phyloP scores from a whole-genome alignment of 2,329 filamentous ascomycete species.

The Leptodontidium sp. region DNA sequence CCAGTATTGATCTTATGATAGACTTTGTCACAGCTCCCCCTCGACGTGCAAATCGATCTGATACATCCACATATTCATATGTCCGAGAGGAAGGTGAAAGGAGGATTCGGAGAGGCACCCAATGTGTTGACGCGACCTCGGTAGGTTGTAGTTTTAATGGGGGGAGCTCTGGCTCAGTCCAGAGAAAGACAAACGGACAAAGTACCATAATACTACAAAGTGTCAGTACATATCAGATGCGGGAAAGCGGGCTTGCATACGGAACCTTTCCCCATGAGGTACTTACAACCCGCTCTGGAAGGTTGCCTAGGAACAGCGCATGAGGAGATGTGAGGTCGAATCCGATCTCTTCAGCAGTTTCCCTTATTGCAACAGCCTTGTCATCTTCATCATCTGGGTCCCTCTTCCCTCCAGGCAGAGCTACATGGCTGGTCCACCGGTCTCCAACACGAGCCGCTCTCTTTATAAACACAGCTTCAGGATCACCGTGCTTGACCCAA shows the following conservation, averaged over 20 bases:
- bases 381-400: slow-evolving; percentile 71
- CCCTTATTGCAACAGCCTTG: slow-evolving; percentile 67
- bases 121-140: slow-evolving; percentile 74
- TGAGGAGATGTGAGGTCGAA: slow-evolving; percentile 61
- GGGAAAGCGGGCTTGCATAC: slow-evolving; percentile 50
- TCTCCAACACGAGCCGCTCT: slow-evolving; percentile 70
- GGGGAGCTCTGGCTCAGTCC: slow-evolving; percentile 63
- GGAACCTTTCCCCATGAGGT: slow-evolving; percentile 72
- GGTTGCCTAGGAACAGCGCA: slow-evolving; percentile 62
- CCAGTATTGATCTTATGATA: slow-evolving; percentile 64
- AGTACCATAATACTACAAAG: slow-evolving; percentile 68
- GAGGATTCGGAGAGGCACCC: slow-evolving; percentile 70
- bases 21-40: slow-evolving; percentile 62
- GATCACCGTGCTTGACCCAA: slow-evolving; percentile 72
- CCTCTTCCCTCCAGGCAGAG: slow-evolving; percentile 71
- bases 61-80: slow-evolving; percentile 69
- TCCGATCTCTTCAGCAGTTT: slow-evolving; percentile 73
- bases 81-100: slow-evolving; percentile 67
- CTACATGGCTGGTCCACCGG: slow-evolving; percentile 74
- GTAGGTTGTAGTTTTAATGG: slow-evolving; percentile 69
- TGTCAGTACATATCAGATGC: slow-evolving; percentile 34
- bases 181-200: slow-evolving; percentile 72
- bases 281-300: slow-evolving; percentile 71
- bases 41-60: slow-evolving; percentile 65
- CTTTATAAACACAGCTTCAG: slow-evolving; percentile 77